A percentile compares a stretch with the other conserved stretches of the same genome.
These are phyloP conservation scores for Elongisporangium anandrum DNA, from an alignment of 352 stramenopile genomes.

Conservation along the genomic window DNA sequence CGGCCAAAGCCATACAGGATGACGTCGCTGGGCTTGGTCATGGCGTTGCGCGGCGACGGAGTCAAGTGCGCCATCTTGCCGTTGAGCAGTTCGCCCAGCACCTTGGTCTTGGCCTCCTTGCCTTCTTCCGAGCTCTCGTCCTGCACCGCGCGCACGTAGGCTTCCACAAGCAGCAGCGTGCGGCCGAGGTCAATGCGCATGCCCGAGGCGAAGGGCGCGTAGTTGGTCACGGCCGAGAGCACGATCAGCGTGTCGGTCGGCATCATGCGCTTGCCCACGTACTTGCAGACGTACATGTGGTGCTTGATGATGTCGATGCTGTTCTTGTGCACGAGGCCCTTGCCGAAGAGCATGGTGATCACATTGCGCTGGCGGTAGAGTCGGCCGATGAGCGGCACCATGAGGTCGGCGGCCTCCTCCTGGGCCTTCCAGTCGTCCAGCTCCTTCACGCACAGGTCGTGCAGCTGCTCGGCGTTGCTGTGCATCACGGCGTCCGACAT, in stretches of 20 bases:
- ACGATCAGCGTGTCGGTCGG: constrained; percentile 73
- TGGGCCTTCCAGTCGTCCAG: constrained; percentile 75
- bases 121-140: constrained; percentile 19
- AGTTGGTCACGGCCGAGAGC: constrained; percentile 54
- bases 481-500: constrained; percentile 34
- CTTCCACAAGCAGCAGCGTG: constrained; percentile 64
- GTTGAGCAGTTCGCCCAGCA: constrained; percentile 52
- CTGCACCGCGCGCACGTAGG: constrained; percentile 48
- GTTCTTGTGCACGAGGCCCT: constrained; percentile 83
- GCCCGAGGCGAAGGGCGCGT: constrained; percentile 48
- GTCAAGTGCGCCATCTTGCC: constrained; percentile 49
- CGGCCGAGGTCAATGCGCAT: constrained; percentile 81
- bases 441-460: constrained; percentile 49
- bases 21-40: constrained; percentile 74
- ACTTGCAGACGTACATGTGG: constrained; percentile 83
- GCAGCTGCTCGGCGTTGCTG: constrained; percentile 35
- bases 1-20: constrained; percentile 87
- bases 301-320: constrained; percentile 81
- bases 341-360: constrained; percentile 80
- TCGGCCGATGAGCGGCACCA: constrained; percentile 77
- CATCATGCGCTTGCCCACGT: constrained; percentile 74
- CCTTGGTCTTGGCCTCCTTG: constrained; percentile 39
- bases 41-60: constrained; percentile 10
- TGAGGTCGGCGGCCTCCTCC: constrained; percentile 77
- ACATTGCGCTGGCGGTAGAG: constrained; percentile 84